Percentiles rank a stretch among this genome's conserved stretches.
Conservation (phyloP, 768 basidiomycete species). For the Boletus vinaceobasis region DNA sequence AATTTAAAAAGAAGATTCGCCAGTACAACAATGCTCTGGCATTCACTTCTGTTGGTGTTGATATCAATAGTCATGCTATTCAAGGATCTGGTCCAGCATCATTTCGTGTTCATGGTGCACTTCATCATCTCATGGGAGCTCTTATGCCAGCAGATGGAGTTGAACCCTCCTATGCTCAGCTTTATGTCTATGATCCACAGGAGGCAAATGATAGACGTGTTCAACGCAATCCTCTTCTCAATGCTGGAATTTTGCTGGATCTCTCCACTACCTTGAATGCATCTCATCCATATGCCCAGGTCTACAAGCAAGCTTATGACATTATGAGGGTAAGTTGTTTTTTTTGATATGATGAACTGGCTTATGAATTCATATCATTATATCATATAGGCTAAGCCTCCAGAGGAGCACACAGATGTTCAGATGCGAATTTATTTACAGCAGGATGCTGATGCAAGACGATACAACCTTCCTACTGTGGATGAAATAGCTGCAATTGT, state of each 20-base stretch:
- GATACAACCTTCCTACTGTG: constrained; percentile 44
- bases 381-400: too few relatives aligned
- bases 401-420: too few relatives aligned
- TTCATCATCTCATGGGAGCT: not conserved
- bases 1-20: not conserved
- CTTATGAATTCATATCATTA: too few relatives aligned
- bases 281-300: too few relatives aligned
- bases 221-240: constrained; percentile 22
- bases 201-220: constrained; percentile 30
- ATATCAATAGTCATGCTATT: not conserved
- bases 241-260: constrained; percentile 14
- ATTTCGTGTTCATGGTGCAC: not conserved
- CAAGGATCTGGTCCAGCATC: not conserved
- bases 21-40: not conserved
- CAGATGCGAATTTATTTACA: too few relatives aligned
- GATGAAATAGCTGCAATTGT: constrained; percentile 43
- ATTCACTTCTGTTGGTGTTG: constrained; percentile 5
- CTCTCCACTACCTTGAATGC: constrained; percentile 4
- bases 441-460: constrained; percentile 34
- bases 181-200: constrained; percentile 40
- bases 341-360: too few relatives aligned
- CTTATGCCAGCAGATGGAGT: not conserved
- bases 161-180: constrained; percentile 40
- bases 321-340: too few relatives aligned
- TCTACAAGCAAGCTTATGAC: too few relatives aligned